These are phyloP conservation scores for Typha latifolia DNA, from an alignment of 176 grass and related monocot genomes.

Conservation along the genomic window DNA sequence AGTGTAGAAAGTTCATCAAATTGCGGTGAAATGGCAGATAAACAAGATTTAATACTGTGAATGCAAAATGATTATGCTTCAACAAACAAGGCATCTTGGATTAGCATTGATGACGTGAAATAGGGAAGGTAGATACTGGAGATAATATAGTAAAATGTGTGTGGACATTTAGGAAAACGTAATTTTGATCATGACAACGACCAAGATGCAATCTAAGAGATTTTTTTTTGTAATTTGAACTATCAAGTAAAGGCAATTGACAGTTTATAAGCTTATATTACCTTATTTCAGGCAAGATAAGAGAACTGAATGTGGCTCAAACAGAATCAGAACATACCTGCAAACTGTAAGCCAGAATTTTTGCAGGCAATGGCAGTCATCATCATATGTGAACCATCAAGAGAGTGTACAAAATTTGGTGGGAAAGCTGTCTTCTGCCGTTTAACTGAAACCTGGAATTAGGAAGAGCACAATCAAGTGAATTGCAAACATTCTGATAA, in stretches of 20 bases:
- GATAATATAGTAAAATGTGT: no score
- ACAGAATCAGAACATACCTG: conserved; percentile 36
- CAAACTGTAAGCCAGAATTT: conserved; percentile 74
- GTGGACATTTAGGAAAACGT: no score
- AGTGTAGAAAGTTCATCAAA: no score
- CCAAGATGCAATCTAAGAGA: no score
- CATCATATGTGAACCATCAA: conserved; percentile 99
- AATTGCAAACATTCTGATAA: conserved; percentile 9
- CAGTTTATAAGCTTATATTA: background rate
- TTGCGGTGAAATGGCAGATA: no score
- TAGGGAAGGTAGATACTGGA: no score
- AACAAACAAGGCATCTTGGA: no score
- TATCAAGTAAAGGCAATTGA: background rate
- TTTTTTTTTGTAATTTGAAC: no score
- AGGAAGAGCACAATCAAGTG: conserved; percentile 12
- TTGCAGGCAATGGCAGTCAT: conserved; percentile 94
- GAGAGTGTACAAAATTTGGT: conserved; percentile 93
- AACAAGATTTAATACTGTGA: no score
- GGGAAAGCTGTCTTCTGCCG: conserved; percentile 83
- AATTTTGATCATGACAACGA: no score
- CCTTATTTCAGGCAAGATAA: background rate
- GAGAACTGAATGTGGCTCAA: background rate
- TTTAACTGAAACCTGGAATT: conserved; percentile 56
- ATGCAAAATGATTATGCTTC: no score
- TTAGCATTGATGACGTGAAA: no score